Evolutionary conservation across 768 basidiomycete genomes (phyloP).

Genomic region (Mycena amicta): DNA sequence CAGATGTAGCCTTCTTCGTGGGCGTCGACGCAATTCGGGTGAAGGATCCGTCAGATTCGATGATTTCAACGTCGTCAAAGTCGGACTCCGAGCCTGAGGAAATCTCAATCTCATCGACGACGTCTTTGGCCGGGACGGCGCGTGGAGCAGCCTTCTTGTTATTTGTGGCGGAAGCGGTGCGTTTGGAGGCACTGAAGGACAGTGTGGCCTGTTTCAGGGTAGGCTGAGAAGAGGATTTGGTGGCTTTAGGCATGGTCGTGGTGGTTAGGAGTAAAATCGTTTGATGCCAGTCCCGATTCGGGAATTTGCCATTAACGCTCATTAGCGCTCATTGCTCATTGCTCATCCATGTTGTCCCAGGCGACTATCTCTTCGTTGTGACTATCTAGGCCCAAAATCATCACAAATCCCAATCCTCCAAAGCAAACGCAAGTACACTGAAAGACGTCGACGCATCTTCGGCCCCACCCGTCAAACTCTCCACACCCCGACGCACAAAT

Average conservation of each 20-base stretch:
- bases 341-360: too few relatives aligned
- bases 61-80: conserved; percentile 13
- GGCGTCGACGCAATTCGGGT: not conserved
- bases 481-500: conserved; percentile 69
- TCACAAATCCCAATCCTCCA: conserved; percentile 28
- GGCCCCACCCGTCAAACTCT: conserved; percentile 65
- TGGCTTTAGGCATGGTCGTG: conserved; percentile 1
- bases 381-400: not conserved
- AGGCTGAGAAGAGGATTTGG: conserved; percentile 3
- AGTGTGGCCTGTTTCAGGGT: conserved; percentile 42
- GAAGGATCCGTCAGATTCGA: conserved; percentile 2
- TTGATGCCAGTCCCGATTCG: not conserved
- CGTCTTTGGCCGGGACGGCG: conserved; percentile 24
- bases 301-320: too few relatives aligned
- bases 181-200: conserved; percentile 48
- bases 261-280: not conserved
- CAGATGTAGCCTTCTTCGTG: not conserved
- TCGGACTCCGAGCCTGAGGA: not conserved
- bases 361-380: too few relatives aligned
- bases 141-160: conserved; percentile 25
- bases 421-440: conserved; percentile 70
- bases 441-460: conserved; percentile 65
- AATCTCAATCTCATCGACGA: not conserved
- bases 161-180: conserved; percentile 34
- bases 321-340: too few relatives aligned